phyloP scores from a whole-genome alignment of 1,284 basidiomycete species.

The Athelia psychrophila region DNA sequence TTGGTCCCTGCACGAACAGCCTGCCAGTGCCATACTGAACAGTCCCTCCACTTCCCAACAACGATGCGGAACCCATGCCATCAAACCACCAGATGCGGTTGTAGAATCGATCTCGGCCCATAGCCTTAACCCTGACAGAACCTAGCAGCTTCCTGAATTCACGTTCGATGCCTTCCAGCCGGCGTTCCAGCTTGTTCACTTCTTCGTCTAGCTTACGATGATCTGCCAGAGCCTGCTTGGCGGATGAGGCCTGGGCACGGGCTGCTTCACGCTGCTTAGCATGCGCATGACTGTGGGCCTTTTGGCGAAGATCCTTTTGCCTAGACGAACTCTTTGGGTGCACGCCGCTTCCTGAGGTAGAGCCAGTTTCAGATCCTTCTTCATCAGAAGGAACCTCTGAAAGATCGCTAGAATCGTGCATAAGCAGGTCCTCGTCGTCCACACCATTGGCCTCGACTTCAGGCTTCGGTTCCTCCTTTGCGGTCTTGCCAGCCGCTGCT shows the following conservation, averaged over 20 bases:
- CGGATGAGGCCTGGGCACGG: slow-evolving; percentile 67
- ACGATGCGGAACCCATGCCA: slow-evolving; percentile 83
- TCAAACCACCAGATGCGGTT: slow-evolving; percentile 99
- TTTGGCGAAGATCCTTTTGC: slow-evolving; percentile 50
- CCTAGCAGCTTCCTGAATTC: slow-evolving; percentile 89
- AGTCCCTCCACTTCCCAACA: slow-evolving; percentile 72
- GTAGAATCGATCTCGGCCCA: slow-evolving; percentile 92
- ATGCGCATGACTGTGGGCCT: slow-evolving; percentile 55
- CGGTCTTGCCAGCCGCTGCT: slow-evolving; percentile 38
- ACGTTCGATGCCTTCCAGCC: slow-evolving; percentile 85
- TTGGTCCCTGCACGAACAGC: slow-evolving; percentile 88
- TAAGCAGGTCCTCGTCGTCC: slow-evolving; percentile 51
- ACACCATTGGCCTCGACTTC: slow-evolving; percentile 27
- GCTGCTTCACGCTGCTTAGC: slow-evolving; percentile 77
- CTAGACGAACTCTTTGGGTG: slow-evolving; percentile 46
- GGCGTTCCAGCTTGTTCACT: slow-evolving; percentile 72
- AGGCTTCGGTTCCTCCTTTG: slow-evolving; percentile 27
- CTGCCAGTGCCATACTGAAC: slow-evolving; percentile 86
- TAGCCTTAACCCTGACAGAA: slow-evolving; percentile 79
- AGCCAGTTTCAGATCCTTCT: slow-evolving; percentile 51
- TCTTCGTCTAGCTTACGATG: slow-evolving; percentile 86
- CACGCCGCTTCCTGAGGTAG: slow-evolving; percentile 39
- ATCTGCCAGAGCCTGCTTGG: slow-evolving; percentile 70
- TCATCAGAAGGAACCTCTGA: slow-evolving; percentile 49
- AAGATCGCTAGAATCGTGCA: slow-evolving; percentile 66